Evolutionary conservation across 2,329 filamentous ascomycete species (phyloP).

Genomic region (Cordyceps militaris): DNA sequence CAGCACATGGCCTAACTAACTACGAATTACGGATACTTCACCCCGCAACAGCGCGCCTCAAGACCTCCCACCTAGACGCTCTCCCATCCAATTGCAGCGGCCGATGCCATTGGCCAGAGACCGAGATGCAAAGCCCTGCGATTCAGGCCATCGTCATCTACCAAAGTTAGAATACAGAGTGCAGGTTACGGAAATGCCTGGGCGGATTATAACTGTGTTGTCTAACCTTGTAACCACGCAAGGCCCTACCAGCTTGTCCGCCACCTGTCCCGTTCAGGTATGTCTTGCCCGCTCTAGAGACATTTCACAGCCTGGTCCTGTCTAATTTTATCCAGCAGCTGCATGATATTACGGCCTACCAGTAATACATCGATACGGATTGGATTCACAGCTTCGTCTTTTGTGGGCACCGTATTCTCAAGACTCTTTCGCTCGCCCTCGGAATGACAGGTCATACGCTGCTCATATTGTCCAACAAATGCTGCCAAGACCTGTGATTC

Average conservation of each 20-base stretch:
- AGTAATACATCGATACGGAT: background rate
- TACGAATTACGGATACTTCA: no score
- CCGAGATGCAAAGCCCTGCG: background rate
- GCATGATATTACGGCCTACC: background rate
- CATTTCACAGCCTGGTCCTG: background rate
- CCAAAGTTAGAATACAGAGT: background rate
- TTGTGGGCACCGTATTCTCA: slow-evolving; percentile 2
- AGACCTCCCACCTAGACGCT: background rate
- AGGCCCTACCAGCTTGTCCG: no score
- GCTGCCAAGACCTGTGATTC: slow-evolving; percentile 6
- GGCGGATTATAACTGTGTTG: no score
- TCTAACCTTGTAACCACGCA: background rate
- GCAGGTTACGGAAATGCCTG: background rate
- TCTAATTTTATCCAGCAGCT: background rate
- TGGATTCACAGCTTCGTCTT: background rate
- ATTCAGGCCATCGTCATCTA: background rate
- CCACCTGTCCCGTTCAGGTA: background rate
- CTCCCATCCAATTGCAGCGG: background rate
- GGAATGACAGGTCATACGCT: slow-evolving; percentile 11
- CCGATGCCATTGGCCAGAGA: slow-evolving; percentile 2
- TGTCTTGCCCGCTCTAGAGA: background rate
- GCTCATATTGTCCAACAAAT: background rate
- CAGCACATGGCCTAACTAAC: no score
- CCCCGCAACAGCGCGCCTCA: background rate
- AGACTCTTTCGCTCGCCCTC: background rate